phyloP scores from a whole-genome alignment of 805 yeast species.

The Ogataea kodamae region DNA sequence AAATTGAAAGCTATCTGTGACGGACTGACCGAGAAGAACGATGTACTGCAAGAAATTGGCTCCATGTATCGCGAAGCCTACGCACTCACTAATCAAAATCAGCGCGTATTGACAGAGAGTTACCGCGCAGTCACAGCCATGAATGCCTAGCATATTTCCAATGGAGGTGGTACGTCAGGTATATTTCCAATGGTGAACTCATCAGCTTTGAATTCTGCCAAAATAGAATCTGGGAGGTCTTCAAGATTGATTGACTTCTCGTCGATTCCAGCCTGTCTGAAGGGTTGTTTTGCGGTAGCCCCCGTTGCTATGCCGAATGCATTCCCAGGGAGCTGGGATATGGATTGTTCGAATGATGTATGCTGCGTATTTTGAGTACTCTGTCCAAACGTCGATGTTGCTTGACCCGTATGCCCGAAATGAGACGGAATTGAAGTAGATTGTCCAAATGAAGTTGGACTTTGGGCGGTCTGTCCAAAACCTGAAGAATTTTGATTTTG shows the following conservation, averaged over 20 bases:
- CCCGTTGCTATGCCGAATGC: no score
- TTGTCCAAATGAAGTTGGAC: constrained; percentile 8
- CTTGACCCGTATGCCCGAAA: no score
- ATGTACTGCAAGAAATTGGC: constrained; percentile 54
- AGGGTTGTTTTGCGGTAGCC: constrained; percentile 5
- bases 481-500: no score
- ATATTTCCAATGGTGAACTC: constrained; percentile 56
- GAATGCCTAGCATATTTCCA: constrained; percentile 35
- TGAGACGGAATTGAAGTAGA: no score
- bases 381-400: constrained; percentile 3
- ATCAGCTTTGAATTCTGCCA: constrained; percentile 45
- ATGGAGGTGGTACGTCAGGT: constrained; percentile 74
- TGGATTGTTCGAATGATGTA: neutral
- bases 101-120: constrained; percentile 35
- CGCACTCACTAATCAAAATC: constrained; percentile 42
- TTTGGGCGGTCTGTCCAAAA: no score
- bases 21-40: constrained; percentile 51
- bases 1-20: constrained; percentile 63
- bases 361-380: neutral
- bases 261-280: constrained; percentile 21
- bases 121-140: constrained; percentile 25
- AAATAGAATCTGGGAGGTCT: constrained; percentile 42
- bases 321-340: no score
- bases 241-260: constrained; percentile 29
- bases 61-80: constrained; percentile 61